Conservation (phyloP, 2,329 filamentous ascomycete species). For the Alternaria sp. region DNA sequence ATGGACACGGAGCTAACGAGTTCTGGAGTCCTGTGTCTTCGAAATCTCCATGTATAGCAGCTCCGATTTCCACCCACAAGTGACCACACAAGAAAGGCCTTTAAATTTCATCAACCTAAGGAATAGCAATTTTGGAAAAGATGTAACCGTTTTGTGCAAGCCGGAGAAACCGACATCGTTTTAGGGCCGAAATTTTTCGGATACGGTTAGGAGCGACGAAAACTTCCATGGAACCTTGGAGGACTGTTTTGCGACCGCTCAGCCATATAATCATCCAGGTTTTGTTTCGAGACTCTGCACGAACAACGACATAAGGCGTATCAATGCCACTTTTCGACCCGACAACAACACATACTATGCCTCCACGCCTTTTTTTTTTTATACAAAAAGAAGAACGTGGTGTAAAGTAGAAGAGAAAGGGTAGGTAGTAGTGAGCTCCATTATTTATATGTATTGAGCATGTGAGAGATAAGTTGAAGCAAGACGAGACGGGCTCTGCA, state of each 20-base stretch:
- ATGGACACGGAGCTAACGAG: not conserved
- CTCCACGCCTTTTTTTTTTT: too few relatives aligned
- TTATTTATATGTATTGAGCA: not conserved
- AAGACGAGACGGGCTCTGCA: not conserved
- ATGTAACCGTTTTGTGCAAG: not conserved
- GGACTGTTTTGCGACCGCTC: not conserved
- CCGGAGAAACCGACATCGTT: not conserved
- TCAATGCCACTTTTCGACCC: not conserved
- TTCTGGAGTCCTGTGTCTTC: too few relatives aligned
- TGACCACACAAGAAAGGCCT: too few relatives aligned
- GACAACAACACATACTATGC: too few relatives aligned
- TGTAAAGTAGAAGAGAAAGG: not conserved
- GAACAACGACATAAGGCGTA: not conserved
- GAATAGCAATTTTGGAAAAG: not conserved
- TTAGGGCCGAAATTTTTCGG: not conserved
- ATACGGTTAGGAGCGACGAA: not conserved
- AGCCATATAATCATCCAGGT: not conserved
- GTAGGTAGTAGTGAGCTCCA: not conserved
- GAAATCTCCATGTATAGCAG: too few relatives aligned
- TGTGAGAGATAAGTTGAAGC: not conserved
- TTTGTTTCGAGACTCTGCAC: not conserved
- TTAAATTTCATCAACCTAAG: not conserved
- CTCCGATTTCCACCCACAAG: too few relatives aligned
- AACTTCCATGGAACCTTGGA: not conserved
- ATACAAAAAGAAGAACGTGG: rapidly evolving